Evolutionary conservation across 2,329 filamentous ascomycete species (phyloP), one percentile per base, ranked within the genome.

Genomic region (Trichoderma koningiopsis): DNA sequence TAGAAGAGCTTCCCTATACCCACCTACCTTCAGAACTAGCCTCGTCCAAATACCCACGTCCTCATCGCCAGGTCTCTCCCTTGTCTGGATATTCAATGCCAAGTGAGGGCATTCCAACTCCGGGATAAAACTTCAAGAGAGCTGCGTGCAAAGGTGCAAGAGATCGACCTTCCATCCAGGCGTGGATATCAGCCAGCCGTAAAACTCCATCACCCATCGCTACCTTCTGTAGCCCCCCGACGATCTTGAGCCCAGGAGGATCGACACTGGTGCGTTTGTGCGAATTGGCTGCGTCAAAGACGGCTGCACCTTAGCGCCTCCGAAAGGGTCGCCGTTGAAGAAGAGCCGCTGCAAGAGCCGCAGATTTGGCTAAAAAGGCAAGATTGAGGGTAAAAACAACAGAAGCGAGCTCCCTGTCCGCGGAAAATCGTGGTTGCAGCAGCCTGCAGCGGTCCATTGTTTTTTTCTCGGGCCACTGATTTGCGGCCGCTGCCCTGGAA

Each of bases 361-460:
- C 56, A 22, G 56, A 22, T 22, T 65, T 57, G 53, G 61, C 40
- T 53, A 53, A 66, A 33, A 55, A 33, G 47, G 19, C 19, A 67
- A 27, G 56, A 56, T 14, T 14, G 33, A 35, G 33, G 33, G 11
- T 35, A 35, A 61, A 52, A 47, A 37, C 62, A 24, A 60, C 49
- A 35, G 63, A 56, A 29, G 22, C 69, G 14, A 22, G 4, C n/a
- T 49, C 63, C 63, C 53, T 52, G 53, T 66, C 40, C 37, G 27
- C 47, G 29, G 37, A 59, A 24, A 49, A 56, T 64, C 61, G 35
- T 24, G 33, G 61, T 56, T 43, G 61, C 49, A 43, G 57, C 61
- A 49, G 61, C 43, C 49, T 43, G 61, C 49, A 43, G 35, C 61
- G 61, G 61, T 56, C 49, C 61, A 43, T 56, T 64, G 49, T 66